phyloP scores from a whole-genome alignment of 768 basidiomycete genomes.

The Basidioascus undulatus region DNA sequence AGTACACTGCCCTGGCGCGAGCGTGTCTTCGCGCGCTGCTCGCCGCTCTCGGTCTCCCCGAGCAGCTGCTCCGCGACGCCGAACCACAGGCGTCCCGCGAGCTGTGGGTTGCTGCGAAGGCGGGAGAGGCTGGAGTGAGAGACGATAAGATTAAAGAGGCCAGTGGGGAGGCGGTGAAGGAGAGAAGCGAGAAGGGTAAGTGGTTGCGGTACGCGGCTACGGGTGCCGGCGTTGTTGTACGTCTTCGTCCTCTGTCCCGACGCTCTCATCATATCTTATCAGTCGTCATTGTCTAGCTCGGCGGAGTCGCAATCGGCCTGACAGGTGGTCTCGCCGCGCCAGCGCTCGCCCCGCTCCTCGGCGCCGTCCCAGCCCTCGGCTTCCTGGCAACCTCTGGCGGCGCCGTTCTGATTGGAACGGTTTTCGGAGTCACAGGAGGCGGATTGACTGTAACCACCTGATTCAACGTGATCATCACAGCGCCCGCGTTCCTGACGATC shows the following conservation, averaged over 20 bases:
- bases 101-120: slow-evolving; percentile 9
- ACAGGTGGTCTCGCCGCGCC: slow-evolving; percentile 24
- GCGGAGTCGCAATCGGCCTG: slow-evolving; percentile 20
- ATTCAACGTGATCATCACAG: too few relatives aligned
- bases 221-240: slow-evolving; percentile 19
- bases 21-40: slow-evolving; percentile 6
- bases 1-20: slow-evolving; percentile 8
- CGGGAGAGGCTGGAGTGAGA: slow-evolving; percentile 6
- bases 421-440: slow-evolving; percentile 22
- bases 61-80: slow-evolving; percentile 4
- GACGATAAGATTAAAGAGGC: slow-evolving; percentile 15
- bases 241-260: background rate
- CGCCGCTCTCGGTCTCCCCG: slow-evolving; percentile 7
- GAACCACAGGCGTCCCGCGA: slow-evolving; percentile 8
- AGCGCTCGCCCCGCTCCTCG: slow-evolving; percentile 19
- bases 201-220: slow-evolving; percentile 19
- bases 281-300: slow-evolving; percentile 6
- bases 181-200: slow-evolving; percentile 21
- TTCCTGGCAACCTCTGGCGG: too few relatives aligned
- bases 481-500: too few relatives aligned
- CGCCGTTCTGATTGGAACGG: too few relatives aligned
- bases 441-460: slow-evolving; percentile 22
- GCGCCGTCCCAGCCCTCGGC: slow-evolving; percentile 18
- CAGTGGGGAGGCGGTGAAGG: slow-evolving; percentile 15
- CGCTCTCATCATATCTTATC: background rate